Evolutionary conservation across 2,329 filamentous ascomycete genomes (phyloP).

Genomic region (Apiospora saccharicola): DNA sequence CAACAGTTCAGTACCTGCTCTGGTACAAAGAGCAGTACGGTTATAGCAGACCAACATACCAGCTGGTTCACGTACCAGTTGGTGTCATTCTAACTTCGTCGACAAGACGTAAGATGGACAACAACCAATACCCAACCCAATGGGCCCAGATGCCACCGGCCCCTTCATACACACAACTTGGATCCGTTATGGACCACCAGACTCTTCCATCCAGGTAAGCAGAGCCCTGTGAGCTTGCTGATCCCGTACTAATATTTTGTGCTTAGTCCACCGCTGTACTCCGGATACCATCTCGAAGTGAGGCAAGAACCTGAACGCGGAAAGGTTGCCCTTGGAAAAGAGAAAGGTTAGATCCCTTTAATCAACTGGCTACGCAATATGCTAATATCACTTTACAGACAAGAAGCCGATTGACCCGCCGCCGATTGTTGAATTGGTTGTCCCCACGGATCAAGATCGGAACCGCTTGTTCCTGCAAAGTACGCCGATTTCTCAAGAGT

Average conservation of each 20-base stretch:
- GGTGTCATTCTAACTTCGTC: not conserved
- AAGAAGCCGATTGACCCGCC: constrained; percentile 90
- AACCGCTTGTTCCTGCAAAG: constrained; percentile 61
- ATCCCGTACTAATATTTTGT: not conserved
- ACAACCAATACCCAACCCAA: not conserved
- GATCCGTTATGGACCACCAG: not conserved
- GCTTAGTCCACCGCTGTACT: constrained; percentile 9
- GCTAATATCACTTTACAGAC: constrained; percentile 53
- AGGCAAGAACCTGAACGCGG: constrained; percentile 25
- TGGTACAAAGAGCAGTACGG: not conserved
- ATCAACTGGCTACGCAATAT: constrained; percentile 25
- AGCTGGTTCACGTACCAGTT: not conserved
- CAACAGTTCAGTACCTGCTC: not conserved
- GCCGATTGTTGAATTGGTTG: constrained; percentile 77
- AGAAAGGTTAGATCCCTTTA: constrained; percentile 19
- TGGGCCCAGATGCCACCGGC: constrained; percentile 3
- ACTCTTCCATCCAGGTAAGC: constrained; percentile 8
- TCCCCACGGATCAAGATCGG: constrained; percentile 54
- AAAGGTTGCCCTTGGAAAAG: constrained; percentile 27
- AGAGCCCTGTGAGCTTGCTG: not conserved
- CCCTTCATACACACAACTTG: not conserved
- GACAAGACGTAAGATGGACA: constrained; percentile 1
- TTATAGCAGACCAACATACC: not conserved
- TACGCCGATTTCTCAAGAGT: constrained; percentile 50
- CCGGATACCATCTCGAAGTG: constrained; percentile 8